Base-by-base conservation (phyloP, 306 rosid species). In the Rosa lucieae region DNA sequence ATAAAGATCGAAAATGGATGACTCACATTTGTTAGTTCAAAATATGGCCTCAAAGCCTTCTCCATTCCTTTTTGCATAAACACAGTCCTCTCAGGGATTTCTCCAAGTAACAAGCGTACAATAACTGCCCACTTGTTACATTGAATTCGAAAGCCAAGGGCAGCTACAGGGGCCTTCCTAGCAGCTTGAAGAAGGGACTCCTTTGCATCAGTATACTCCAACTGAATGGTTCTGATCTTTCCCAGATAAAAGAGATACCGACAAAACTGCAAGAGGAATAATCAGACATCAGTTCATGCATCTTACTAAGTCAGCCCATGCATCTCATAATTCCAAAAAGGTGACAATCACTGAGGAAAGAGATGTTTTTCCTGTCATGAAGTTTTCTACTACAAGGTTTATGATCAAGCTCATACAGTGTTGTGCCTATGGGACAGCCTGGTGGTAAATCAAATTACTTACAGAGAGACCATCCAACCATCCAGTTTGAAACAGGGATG, bases 51-150 rank as follows among this genome's bases (percentile, higher is more conserved):
- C 82, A 95, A 75, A 47, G 99, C 98, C 72, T 85, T 90, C 84
- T 92, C 98, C 89, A 93, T 91, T 79, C 94, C 93, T 72, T 87
- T 95, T 88, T 95, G 99, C 98, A 95, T 95, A 83, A 95, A 95
- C 83, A 92, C 89, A 32, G 99, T 95, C 59, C 99, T 93, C 89
- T 95, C 99, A 4, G 99, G 99, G 78, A 92, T 95, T 90, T 95
- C 99, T 76, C 99, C 99, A 55, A 95, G 85, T 85, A 95, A 80
- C 67, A 95, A 78, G 72, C 99, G 97, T 79, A 95, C 99, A 82
- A 95, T 92, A 79, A 95, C 74, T 74, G 99, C 99, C 99, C 99
- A 95, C 89, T 95, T 95, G 85, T 95, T 95, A 86, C 99, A 95
- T 81, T 95, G 99, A 80, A 95, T 89, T 74, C 98, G 90, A 83